Evolutionary conservation across 768 basidiomycete species (phyloP).

Genomic region (Mycena epipterygia): DNA sequence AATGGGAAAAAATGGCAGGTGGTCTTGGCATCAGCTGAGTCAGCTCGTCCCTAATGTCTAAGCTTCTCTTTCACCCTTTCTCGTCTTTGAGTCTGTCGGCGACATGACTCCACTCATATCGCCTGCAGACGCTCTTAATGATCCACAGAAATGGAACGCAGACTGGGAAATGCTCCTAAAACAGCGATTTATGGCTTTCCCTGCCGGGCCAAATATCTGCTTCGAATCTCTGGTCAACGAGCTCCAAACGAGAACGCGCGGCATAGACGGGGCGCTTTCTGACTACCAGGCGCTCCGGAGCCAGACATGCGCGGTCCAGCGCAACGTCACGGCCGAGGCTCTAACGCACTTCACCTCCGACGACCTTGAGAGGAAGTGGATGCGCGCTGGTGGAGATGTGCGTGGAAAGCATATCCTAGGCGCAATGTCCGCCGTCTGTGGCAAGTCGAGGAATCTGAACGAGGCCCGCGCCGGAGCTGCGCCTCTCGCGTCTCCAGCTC

Average conservation of each 20-base stretch:
- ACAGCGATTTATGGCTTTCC: background rate
- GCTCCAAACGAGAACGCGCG: background rate
- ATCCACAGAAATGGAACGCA: constrained; percentile 29
- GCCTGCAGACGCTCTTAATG: constrained; percentile 19
- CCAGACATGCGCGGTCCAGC: constrained; percentile 32
- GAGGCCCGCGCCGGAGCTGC: constrained; percentile 18
- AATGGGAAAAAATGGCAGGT: too few relatives aligned
- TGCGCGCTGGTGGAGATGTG: constrained; percentile 5
- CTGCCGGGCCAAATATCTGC: background rate
- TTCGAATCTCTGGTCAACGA: background rate
- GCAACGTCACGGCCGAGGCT: constrained; percentile 16
- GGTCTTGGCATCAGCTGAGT: too few relatives aligned
- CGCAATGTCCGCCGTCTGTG: constrained; percentile 21
- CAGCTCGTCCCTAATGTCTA: too few relatives aligned
- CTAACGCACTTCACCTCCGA: constrained; percentile 8
- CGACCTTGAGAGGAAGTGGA: constrained; percentile 26
- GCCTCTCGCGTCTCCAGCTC: constrained; percentile 13
- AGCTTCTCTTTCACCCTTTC: too few relatives aligned
- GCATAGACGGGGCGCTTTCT: background rate
- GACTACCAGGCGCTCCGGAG: background rate
- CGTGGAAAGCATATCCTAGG: constrained; percentile 22
- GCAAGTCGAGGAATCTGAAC: constrained; percentile 21
- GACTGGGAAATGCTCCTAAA: constrained; percentile 32
- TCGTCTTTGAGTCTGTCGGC: too few relatives aligned
- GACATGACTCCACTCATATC: too few relatives aligned